phyloP scores from a whole-genome alignment of 441 rosid species.

The Gossypium davidsonii region DNA sequence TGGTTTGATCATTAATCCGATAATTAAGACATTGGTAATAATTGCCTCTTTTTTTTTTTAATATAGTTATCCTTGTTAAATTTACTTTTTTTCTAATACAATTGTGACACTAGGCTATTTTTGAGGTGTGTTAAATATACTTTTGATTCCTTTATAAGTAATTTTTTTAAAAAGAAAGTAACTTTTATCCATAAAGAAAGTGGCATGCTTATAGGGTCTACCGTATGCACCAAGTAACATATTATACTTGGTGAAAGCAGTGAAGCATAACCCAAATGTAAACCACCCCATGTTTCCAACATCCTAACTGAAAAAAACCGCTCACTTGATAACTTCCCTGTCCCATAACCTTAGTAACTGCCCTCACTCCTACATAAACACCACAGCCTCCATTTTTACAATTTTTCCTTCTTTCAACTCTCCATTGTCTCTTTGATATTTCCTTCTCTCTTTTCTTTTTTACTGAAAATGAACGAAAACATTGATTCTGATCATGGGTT shows the following conservation, averaged over 20 bases:
- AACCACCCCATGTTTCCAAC: conserved; percentile 17
- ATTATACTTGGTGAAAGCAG: neutral
- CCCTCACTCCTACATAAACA: conserved; percentile 29
- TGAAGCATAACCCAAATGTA: neutral
- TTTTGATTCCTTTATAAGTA: neutral
- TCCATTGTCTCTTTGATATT: neutral
- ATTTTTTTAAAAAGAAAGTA: neutral
- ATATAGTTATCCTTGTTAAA: no score
- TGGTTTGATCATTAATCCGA: no score
- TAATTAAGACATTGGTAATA: no score
- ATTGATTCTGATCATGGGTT: conserved; percentile 32
- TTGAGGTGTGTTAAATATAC: neutral
- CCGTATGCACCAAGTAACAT: neutral
- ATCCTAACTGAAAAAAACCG: conserved; percentile 28
- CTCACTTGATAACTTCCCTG: conserved; percentile 18
- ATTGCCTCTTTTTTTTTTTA: no score
- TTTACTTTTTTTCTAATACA: no score
- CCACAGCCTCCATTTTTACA: conserved; percentile 15
- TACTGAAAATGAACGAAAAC: conserved; percentile 24
- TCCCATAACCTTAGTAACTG: conserved; percentile 23
- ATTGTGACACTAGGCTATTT: no score
- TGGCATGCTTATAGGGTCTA: neutral
- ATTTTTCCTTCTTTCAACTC: conserved; percentile 13
- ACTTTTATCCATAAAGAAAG: neutral
- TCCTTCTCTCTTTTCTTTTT: neutral